A percentile compares a stretch with the other conserved stretches of the same genome.
Conservation (phyloP, 257 asterid species). For the Craterostigma plantagineum region DNA sequence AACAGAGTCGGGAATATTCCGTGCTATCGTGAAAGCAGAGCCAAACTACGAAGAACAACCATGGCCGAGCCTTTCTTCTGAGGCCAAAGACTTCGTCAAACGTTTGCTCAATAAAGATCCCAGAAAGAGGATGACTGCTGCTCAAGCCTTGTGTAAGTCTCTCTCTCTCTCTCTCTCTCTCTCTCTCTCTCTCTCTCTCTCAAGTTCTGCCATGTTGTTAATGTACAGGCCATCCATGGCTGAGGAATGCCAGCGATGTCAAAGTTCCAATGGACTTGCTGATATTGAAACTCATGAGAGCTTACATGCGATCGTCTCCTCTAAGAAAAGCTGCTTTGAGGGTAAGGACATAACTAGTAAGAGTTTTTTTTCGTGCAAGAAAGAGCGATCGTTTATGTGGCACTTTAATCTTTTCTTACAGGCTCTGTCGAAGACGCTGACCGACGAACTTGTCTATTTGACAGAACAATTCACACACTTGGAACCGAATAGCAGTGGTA, state of each 20-base stretch:
- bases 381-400: neutral
- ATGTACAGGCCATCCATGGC: constrained; percentile 86
- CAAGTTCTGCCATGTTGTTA: constrained; percentile 3
- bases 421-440: constrained; percentile 68
- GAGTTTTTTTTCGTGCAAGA: too few species aligned
- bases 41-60: too few species aligned
- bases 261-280: constrained; percentile 60
- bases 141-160: constrained; percentile 73
- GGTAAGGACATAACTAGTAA: constrained; percentile 21
- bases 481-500: constrained; percentile 60
- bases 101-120: constrained; percentile 64
- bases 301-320: constrained; percentile 79
- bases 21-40: too few species aligned
- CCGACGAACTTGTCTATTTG: constrained; percentile 55
- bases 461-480: constrained; percentile 51
- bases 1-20: too few species aligned
- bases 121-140: constrained; percentile 78
- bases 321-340: constrained; percentile 79
- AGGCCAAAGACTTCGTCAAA: constrained; percentile 69
- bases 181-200: constrained; percentile 1
- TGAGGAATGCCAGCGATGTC: constrained; percentile 23
- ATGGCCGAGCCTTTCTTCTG: constrained; percentile 51
- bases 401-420: constrained; percentile 12
- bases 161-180: neutral
- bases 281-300: constrained; percentile 60